Percentiles rank a stretch among this genome's conserved stretches.
These are phyloP conservation scores for Nadsonia fulvescens DNA, from an alignment of 805 yeast genomes.

Conservation along the genomic window DNA sequence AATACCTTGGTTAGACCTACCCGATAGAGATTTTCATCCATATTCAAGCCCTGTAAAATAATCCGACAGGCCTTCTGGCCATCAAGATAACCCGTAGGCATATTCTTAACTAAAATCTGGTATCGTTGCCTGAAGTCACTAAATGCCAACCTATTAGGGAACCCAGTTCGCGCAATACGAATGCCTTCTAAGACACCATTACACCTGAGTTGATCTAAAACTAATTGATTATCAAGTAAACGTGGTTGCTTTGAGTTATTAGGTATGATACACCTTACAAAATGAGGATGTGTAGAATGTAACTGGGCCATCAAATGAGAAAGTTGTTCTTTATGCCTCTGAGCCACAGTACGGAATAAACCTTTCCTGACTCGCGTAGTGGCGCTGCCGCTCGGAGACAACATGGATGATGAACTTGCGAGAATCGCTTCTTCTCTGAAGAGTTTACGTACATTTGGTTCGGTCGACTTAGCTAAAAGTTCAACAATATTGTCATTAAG, in stretches of 20 bases:
- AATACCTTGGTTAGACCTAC: conserved; percentile 59
- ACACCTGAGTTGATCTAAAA: conserved; percentile 78
- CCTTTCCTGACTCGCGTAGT: conserved; percentile 19
- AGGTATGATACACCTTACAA: conserved; percentile 90
- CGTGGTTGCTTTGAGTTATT: conserved; percentile 57
- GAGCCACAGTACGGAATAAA: conserved; percentile 63
- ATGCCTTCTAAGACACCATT: conserved; percentile 98
- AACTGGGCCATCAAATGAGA: conserved; percentile 52
- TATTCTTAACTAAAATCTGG: conserved; percentile 40
- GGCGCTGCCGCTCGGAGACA: conserved; percentile 12
- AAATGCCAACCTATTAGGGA: conserved; percentile 80
- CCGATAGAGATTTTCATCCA: conserved; percentile 43
- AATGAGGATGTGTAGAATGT: conserved; percentile 77
- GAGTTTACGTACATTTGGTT: conserved; percentile 35
- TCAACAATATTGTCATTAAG: conserved; percentile 55
- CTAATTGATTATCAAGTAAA: conserved; percentile 54
- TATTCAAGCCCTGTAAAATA: conserved; percentile 40
- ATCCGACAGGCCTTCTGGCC: conserved; percentile 52
- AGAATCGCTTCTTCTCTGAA: conserved; percentile 27
- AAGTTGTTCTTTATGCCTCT: conserved; percentile 76
- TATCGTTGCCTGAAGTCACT: conserved; percentile 65
- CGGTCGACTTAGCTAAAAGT: conserved; percentile 39
- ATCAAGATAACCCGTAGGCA: conserved; percentile 24
- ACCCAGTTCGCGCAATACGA: conserved; percentile 91
- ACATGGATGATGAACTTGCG: too few species aligned